A percentile compares a stretch with the other conserved stretches of the same genome.
phyloP scores from a whole-genome alignment of 768 basidiomycete species.

The Agrocybe pediades region DNA sequence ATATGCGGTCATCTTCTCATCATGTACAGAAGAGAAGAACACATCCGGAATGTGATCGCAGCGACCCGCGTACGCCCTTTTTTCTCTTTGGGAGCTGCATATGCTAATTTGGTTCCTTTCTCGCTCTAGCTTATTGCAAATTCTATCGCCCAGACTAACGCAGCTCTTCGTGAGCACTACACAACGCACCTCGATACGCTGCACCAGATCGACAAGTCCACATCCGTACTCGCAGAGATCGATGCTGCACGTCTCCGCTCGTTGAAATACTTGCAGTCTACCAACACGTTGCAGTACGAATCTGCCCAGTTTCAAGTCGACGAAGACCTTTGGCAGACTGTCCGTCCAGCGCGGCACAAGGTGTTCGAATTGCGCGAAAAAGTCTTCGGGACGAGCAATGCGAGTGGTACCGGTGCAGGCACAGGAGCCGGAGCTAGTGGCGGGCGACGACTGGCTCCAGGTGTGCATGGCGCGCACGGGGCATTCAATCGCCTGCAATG shows the following conservation, averaged over 20 bases:
- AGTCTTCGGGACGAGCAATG: not conserved
- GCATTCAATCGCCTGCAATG: constrained; percentile 61
- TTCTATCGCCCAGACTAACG: constrained; percentile 55
- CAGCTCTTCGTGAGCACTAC: constrained; percentile 60
- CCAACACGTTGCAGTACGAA: constrained; percentile 72
- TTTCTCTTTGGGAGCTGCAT: not conserved
- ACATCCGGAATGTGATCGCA: constrained; percentile 63
- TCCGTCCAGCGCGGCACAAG: constrained; percentile 58
- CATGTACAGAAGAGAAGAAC: constrained; percentile 66
- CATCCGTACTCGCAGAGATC: constrained; percentile 51
- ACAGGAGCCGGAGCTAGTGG: constrained; percentile 17
- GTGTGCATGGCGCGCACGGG: constrained; percentile 59
- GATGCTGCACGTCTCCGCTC: constrained; percentile 51
- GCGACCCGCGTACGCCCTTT: constrained; percentile 52
- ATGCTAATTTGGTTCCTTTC: constrained; percentile 4
- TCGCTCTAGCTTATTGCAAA: constrained; percentile 46
- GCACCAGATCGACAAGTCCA: constrained; percentile 43
- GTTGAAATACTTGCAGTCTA: constrained; percentile 58
- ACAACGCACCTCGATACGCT: constrained; percentile 51
- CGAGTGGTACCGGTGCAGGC: too few relatives aligned
- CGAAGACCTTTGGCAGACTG: constrained; percentile 67
- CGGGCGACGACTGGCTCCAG: constrained; percentile 46
- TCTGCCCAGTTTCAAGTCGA: constrained; percentile 64
- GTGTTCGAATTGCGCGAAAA: constrained; percentile 61
- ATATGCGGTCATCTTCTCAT: constrained; percentile 74